Evolutionary conservation across 805 yeast species (phyloP).

Genomic region (Hanseniaspora meyeri): DNA sequence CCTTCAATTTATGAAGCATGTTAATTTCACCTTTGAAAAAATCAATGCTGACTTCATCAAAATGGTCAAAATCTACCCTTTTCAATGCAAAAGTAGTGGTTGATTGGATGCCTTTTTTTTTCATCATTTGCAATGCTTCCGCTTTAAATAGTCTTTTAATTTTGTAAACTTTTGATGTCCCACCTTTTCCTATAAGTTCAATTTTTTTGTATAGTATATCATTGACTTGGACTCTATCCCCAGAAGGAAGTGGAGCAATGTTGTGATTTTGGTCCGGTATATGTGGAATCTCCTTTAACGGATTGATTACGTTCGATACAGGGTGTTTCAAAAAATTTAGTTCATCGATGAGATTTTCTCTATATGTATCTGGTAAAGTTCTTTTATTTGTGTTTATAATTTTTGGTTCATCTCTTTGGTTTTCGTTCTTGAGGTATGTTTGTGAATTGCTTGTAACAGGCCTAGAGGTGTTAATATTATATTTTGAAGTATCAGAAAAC

Average conservation of each 20-base stretch:
- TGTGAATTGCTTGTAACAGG: too few species aligned
- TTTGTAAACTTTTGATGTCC: constrained; percentile 81
- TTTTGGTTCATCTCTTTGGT: constrained; percentile 13
- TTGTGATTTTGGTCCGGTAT: constrained; percentile 15
- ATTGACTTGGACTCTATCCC: constrained; percentile 32
- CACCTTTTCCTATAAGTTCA: constrained; percentile 80
- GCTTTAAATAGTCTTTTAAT: constrained; percentile 36
- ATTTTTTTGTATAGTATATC: constrained; percentile 55
- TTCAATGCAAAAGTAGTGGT: constrained; percentile 66
- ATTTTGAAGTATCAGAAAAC: constrained; percentile 10
- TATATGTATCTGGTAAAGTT: neutral
- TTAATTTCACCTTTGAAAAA: constrained; percentile 89
- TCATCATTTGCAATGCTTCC: neutral
- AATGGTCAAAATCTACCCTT: constrained; percentile 66
- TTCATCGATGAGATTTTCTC: neutral
- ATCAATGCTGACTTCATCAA: constrained; percentile 57
- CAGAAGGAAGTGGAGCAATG: constrained; percentile 18
- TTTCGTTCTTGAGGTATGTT: neutral
- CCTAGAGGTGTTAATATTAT: neutral
- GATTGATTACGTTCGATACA: constrained; percentile 11
- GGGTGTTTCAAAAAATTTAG: constrained; percentile 11
- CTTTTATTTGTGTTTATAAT: neutral
- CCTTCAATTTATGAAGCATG: constrained; percentile 46
- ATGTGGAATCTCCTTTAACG: neutral
- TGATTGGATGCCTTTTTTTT: constrained; percentile 20